A percentile compares a stretch with the other conserved stretches of the same genome.
Evolutionary conservation across 1,284 basidiomycete genomes (phyloP).

Genomic region (Mycosarcoma maydis): DNA sequence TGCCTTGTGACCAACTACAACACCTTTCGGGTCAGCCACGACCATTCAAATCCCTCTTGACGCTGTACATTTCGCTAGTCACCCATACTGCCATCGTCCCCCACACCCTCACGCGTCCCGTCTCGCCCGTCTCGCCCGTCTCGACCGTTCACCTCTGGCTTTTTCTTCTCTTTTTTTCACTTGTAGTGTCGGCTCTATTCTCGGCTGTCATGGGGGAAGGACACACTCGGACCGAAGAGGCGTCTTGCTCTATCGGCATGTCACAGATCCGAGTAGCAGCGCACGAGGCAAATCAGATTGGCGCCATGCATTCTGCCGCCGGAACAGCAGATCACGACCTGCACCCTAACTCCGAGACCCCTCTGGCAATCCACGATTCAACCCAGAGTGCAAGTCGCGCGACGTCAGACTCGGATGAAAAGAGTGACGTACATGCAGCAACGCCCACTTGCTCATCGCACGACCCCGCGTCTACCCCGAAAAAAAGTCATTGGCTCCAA

Average conservation of each 20-base stretch:
- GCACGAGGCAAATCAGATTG: conserved; percentile 15
- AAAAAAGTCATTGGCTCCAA: conserved; percentile 49
- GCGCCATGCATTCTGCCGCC: conserved; percentile 21
- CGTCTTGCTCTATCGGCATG: no score
- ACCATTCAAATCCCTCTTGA: no score
- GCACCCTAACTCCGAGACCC: conserved; percentile 6
- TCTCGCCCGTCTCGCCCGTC: no score
- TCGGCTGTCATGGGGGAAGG: conserved; percentile 11
- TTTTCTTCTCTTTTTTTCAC: no score
- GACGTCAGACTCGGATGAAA: conserved; percentile 18
- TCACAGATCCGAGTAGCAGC: conserved; percentile 17
- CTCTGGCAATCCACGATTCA: conserved; percentile 9
- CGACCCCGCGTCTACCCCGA: neutral
- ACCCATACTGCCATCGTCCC: no score
- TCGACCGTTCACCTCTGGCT: no score
- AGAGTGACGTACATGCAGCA: conserved; percentile 1
- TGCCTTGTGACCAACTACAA: no score
- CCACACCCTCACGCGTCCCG: no score
- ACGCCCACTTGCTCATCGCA: neutral
- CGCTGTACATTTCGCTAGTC: no score
- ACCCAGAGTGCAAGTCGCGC: conserved; percentile 9
- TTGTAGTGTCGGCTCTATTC: no score
- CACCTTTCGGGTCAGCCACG: no score
- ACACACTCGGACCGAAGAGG: neutral
- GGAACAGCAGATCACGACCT: conserved; percentile 7